A percentile compares a stretch with the other conserved stretches of the same genome.
Evolutionary conservation across 352 stramenopile species (phyloP).

Genomic region (Pseudoperonospora humuli): DNA sequence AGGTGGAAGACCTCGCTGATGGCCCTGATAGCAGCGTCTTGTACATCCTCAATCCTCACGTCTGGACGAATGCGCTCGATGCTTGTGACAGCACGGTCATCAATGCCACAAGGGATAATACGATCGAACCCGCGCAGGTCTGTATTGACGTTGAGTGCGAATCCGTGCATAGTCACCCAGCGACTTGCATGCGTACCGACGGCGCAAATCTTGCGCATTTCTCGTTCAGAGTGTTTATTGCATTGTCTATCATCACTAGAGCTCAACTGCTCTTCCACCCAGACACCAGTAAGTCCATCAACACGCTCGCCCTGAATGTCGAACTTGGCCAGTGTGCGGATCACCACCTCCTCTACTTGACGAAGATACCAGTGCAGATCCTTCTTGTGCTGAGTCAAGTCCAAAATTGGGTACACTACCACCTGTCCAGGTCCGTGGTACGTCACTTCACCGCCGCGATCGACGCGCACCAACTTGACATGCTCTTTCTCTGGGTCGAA

Average conservation of each 20-base stretch:
- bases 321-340: constrained; percentile 84
- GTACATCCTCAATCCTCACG: constrained; percentile 48
- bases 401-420: constrained; percentile 96
- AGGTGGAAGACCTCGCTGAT: constrained; percentile 66
- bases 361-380: constrained; percentile 98
- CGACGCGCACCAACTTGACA: constrained; percentile 91
- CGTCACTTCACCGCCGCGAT: constrained; percentile 98
- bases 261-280: constrained; percentile 71
- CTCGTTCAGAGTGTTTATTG: constrained; percentile 30
- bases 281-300: constrained; percentile 92
- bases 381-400: constrained; percentile 91
- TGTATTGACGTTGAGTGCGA: constrained; percentile 94
- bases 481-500: constrained; percentile 59
- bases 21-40: constrained; percentile 55
- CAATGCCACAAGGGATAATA: constrained; percentile 97
- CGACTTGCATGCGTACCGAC: constrained; percentile 92
- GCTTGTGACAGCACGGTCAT: constrained; percentile 81
- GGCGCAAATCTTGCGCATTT: constrained; percentile 93
- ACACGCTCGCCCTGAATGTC: constrained; percentile 87
- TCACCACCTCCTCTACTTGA: constrained; percentile 93
- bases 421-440: constrained; percentile 98
- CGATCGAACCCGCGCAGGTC: constrained; percentile 91
- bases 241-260: constrained; percentile 9
- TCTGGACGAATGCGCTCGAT: constrained; percentile 49
- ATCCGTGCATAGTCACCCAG: constrained; percentile 98